phyloP scores from a whole-genome alignment of 805 yeast species.

The Saccharomycopsis lassenensis region DNA sequence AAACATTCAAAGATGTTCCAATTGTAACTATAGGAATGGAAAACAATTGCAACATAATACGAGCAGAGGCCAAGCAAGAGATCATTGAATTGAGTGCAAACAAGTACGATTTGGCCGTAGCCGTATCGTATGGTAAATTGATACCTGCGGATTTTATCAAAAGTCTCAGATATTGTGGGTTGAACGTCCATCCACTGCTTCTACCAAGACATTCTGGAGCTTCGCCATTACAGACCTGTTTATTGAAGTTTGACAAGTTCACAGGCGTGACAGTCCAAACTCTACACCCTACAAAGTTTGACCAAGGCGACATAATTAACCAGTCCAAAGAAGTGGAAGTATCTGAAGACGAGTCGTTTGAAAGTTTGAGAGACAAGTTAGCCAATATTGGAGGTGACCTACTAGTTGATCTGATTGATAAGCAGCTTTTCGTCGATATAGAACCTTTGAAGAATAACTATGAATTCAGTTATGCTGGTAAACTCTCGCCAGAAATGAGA shows the following conservation, averaged over 20 bases:
- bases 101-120: conserved; percentile 58
- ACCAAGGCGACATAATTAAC: conserved; percentile 57
- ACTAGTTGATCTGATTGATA: conserved; percentile 34
- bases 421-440: conserved; percentile 21
- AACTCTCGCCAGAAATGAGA: conserved; percentile 33
- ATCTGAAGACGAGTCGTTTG: conserved; percentile 22
- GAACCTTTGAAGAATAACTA: conserved; percentile 18
- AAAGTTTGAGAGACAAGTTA: conserved; percentile 36
- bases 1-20: conserved; percentile 40
- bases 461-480: conserved; percentile 45
- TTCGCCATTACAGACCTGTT: conserved; percentile 76
- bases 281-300: conserved; percentile 79
- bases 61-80: conserved; percentile 43
- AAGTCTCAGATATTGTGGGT: conserved; percentile 47
- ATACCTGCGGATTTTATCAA: conserved; percentile 56
- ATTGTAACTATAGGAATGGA: conserved; percentile 27
- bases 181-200: conserved; percentile 88
- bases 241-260: conserved; percentile 45
- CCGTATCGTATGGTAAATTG: conserved; percentile 81
- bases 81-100: conserved; percentile 23
- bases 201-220: conserved; percentile 80
- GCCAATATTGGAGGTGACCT: conserved; percentile 54
- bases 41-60: conserved; percentile 27
- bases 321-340: conserved; percentile 42
- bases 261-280: conserved; percentile 91